Percentiles rank a stretch among this genome's conserved stretches.
These are phyloP conservation scores for Lactifluus rugatus DNA, from an alignment of 768 basidiomycete genomes.

Conservation along the genomic window DNA sequence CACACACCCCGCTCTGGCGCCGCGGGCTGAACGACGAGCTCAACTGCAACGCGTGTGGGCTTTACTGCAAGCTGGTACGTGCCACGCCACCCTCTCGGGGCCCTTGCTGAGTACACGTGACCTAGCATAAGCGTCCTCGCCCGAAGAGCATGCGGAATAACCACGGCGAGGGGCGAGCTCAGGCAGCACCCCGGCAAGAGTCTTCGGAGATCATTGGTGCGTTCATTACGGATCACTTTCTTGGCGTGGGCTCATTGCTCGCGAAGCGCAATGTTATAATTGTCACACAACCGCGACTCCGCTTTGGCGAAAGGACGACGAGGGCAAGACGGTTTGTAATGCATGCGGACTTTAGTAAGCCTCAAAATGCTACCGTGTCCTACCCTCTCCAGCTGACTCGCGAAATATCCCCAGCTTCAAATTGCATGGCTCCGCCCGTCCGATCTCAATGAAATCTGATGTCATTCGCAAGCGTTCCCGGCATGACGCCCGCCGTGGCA, in stretches of 20 bases:
- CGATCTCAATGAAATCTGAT: conserved; percentile 87
- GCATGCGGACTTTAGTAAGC: conserved; percentile 78
- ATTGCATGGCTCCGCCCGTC: conserved; percentile 74
- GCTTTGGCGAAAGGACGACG: conserved; percentile 85
- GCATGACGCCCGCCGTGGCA: conserved; percentile 63
- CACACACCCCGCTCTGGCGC: conserved; percentile 81
- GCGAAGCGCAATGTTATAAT: conserved; percentile 71
- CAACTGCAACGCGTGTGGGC: conserved; percentile 82
- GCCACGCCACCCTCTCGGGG: neutral
- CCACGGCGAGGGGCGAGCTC: conserved; percentile 62
- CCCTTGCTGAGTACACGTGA: neutral
- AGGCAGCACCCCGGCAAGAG: conserved; percentile 56
- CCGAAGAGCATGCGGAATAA: conserved; percentile 80
- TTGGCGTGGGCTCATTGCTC: neutral
- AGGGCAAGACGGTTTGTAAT: conserved; percentile 86
- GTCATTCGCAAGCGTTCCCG: conserved; percentile 81
- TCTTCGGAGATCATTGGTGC: conserved; percentile 64
- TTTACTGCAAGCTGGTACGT: conserved; percentile 76
- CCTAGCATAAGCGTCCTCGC: conserved; percentile 76
- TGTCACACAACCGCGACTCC: conserved; percentile 86
- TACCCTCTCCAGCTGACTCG: neutral
- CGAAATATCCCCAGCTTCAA: conserved; percentile 45
- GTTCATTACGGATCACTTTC: conserved; percentile 20
- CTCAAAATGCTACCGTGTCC: neutral
- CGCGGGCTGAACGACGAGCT: conserved; percentile 80